Evolutionary conservation across 2,329 filamentous ascomycete species (phyloP).

Genomic region (Didymosphaeria variabile): DNA sequence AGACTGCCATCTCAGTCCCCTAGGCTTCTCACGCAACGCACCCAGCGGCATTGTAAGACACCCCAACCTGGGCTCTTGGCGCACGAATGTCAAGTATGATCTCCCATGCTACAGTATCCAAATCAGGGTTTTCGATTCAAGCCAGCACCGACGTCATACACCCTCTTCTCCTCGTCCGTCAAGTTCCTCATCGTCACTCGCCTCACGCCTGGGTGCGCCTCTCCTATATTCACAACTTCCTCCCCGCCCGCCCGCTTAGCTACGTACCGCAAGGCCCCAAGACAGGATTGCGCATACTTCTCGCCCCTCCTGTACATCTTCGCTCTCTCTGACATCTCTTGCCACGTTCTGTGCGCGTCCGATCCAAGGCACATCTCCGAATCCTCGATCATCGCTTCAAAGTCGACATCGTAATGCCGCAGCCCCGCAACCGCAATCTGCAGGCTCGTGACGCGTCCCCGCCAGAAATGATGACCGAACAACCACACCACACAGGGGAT

Average conservation of each 20-base stretch:
- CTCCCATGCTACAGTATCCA: no score
- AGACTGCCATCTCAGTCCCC: no score
- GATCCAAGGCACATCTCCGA: neutral
- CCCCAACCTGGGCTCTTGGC: no score
- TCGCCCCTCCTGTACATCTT: neutral
- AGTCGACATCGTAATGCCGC: neutral
- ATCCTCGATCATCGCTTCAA: neutral
- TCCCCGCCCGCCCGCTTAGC: neutral
- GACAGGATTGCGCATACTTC: neutral
- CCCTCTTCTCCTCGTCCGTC: conserved; percentile 1
- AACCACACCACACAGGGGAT: neutral
- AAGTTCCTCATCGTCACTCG: conserved; percentile 1
- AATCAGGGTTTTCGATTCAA: no score
- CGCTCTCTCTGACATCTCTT: neutral
- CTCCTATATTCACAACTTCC: neutral
- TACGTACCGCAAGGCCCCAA: neutral
- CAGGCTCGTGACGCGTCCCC: neutral
- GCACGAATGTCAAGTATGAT: no score
- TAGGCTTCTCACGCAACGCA: no score
- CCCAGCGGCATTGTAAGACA: no score
- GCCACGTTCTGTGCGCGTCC: neutral
- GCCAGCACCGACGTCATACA: neutral
- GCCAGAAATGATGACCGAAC: neutral
- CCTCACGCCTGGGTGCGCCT: neutral
- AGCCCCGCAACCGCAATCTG: conserved; percentile 1